phyloP scores from a whole-genome alignment of 2,329 filamentous ascomycete genomes.

The Neofusicoccum cordaticola region DNA sequence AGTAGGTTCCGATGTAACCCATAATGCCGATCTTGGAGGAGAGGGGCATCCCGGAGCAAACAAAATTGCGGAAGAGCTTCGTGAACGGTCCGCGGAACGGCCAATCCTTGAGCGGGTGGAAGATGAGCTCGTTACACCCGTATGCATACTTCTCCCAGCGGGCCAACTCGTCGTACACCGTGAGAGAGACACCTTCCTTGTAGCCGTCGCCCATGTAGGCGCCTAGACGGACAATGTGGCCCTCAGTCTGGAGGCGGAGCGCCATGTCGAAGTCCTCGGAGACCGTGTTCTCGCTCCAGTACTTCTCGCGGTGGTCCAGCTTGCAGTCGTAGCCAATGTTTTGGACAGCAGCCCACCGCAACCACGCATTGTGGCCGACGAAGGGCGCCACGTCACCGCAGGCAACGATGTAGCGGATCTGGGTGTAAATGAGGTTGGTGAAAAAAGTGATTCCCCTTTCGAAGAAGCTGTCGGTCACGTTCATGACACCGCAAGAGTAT shows the following conservation, averaged over 20 bases:
- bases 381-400: conserved; percentile 72
- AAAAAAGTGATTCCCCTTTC: conserved; percentile 77
- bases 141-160: conserved; percentile 70
- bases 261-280: conserved; percentile 59
- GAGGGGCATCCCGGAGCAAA: conserved; percentile 59
- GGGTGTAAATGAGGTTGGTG: conserved; percentile 73
- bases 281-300: conserved; percentile 73
- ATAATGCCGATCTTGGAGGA: conserved; percentile 70
- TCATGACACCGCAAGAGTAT: conserved; percentile 75
- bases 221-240: conserved; percentile 66
- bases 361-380: conserved; percentile 73
- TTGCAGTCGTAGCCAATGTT: conserved; percentile 51
- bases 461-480: conserved; percentile 69
- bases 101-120: conserved; percentile 65
- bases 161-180: conserved; percentile 68
- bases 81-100: conserved; percentile 62
- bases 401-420: conserved; percentile 67
- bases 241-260: conserved; percentile 61
- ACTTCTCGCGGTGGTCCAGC: conserved; percentile 61
- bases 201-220: conserved; percentile 68
- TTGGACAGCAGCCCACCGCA: conserved; percentile 66
- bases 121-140: conserved; percentile 58
- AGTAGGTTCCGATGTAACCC: conserved; percentile 69
- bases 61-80: conserved; percentile 59
- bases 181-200: conserved; percentile 70